Evolutionary conservation across 106 monocot genomes (phyloP).

Genomic region (Amphibolis antarctica): DNA sequence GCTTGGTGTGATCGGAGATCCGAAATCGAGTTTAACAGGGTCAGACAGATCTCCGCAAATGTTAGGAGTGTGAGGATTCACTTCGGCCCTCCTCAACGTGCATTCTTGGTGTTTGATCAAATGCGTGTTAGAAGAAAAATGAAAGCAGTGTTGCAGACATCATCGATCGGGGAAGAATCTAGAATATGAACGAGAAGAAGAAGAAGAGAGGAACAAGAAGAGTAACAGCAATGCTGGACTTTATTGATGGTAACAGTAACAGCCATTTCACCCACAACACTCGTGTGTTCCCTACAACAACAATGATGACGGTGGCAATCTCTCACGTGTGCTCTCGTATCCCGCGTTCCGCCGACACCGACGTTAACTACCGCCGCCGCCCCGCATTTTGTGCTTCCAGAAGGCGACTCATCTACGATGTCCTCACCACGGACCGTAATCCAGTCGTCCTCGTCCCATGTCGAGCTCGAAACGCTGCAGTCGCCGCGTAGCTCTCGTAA

Average conservation of each 20-base stretch:
- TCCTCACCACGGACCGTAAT: slow-evolving; percentile 1
- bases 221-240: neutral
- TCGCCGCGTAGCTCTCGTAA: slow-evolving; percentile 3
- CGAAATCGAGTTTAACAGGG: too few relatives aligned
- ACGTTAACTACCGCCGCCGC: neutral
- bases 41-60: too few relatives aligned
- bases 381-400: neutral
- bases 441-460: neutral
- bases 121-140: too few relatives aligned
- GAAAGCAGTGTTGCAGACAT: too few relatives aligned
- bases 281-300: neutral
- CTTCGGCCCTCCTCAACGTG: too few relatives aligned
- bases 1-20: too few relatives aligned
- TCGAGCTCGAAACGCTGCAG: neutral
- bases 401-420: neutral
- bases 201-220: too few relatives aligned
- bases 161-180: too few relatives aligned
- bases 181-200: too few relatives aligned
- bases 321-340: neutral
- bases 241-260: neutral
- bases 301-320: neutral
- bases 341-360: neutral
- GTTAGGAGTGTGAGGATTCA: too few relatives aligned
- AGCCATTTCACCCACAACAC: neutral
- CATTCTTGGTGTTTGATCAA: too few relatives aligned